Conservation (phyloP, 202 grass and related monocot genomes). For the Panicum virgatum region DNA sequence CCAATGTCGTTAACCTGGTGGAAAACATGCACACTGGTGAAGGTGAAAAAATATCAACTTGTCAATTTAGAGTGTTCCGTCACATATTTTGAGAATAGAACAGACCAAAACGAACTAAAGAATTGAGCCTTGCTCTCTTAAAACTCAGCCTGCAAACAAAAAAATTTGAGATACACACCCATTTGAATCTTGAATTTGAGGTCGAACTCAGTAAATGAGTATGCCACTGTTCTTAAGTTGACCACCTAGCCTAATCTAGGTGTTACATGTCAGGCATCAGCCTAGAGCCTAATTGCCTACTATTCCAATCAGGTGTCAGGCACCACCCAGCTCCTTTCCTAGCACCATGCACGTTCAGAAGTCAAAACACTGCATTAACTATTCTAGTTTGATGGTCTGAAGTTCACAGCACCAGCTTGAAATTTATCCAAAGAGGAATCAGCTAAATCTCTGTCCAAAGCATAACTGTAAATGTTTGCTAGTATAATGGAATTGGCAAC, state of each 20-base stretch:
- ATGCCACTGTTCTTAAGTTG: not conserved
- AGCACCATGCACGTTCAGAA: not conserved
- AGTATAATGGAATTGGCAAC: not conserved
- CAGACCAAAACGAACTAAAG: not conserved
- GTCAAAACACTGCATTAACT: not conserved
- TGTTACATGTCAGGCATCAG: not conserved
- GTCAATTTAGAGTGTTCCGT: not conserved
- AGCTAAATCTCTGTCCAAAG: not conserved
- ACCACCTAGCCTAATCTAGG: not conserved
- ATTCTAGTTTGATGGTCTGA: not conserved
- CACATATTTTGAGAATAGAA: not conserved
- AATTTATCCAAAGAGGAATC: not conserved
- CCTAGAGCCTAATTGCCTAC: not conserved
- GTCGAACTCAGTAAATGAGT: not conserved
- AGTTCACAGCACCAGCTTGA: not conserved
- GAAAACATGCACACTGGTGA: not conserved
- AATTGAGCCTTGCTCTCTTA: not conserved
- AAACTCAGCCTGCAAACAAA: not conserved
- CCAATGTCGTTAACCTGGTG: not conserved
- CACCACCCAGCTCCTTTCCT: not conserved
- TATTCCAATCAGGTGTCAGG: not conserved
- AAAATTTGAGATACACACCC: not conserved
- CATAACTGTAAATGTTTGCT: not conserved
- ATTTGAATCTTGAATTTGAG: not conserved
- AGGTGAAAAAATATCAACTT: not conserved